Base-by-base conservation (phyloP, 1,139 yeast species). In the Pichia sp. region DNA sequence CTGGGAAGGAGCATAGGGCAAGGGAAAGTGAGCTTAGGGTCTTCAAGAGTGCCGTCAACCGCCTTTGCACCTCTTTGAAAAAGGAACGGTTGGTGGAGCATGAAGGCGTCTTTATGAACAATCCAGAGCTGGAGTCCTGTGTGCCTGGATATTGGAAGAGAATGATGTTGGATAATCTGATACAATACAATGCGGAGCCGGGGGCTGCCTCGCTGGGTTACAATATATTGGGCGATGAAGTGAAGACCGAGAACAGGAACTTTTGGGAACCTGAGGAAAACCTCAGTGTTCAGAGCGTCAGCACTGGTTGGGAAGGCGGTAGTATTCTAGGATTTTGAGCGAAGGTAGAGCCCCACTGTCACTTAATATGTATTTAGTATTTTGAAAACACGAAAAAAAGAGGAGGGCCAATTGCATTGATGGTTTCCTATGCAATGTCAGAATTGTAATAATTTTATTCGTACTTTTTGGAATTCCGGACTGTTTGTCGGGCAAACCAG, bases 41-140 rank as follows among this genome's bases (percentile, higher is more conserved):
- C 4, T 43, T 47, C 12, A 49, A 43, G 27, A 50, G 43, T 33
- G 43, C 43, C 5, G 46, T 56, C 4, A 42, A 40, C 17, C 50
- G 46, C 8, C 10, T 54, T 7, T 45, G 47, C 24, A 45, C 53
- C 8, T 51, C 53, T 1, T 44, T 56, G 24, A 44, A 54, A 36
- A 52, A 31, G 27, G 57, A 54, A 9, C n/a, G 43, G n/a, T 34
- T 34, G 4, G 54, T 50, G 16, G 51, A 55, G 34, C 55, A 58
- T 8, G 61, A 59, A 46, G 61, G 61, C 24, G 45, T 56, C 7
- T 54, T 63, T 43, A 58, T 66, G 65, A 61, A 62, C 54, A 67
- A 67, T 52, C 65, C 66, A 41, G 62, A 62, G 14, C 56, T 67
- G n/a, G 66, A 67, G 47, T 60, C 62, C 20, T 66, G 62, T 46